These are phyloP conservation scores for Populus alba DNA, from an alignment of 345 rosid genomes.

Conservation along the genomic window DNA sequence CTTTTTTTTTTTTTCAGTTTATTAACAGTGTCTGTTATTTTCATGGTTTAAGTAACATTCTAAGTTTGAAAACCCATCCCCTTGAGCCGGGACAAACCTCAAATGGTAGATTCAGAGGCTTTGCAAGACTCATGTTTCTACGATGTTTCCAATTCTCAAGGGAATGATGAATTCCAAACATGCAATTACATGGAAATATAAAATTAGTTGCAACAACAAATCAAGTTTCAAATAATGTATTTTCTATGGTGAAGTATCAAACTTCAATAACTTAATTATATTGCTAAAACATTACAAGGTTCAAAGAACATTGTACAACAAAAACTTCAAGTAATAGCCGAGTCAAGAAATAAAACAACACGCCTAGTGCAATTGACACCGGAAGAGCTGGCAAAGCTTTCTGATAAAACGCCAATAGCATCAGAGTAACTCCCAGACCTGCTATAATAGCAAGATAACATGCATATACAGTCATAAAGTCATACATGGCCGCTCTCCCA, in stretches of 20 bases:
- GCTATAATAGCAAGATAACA: conserved; percentile 92
- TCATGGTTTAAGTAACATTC: not conserved
- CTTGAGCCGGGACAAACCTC: not conserved
- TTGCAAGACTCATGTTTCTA: not conserved
- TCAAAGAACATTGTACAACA: conserved; percentile 67
- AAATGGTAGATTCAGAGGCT: not conserved
- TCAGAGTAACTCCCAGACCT: conserved; percentile 79
- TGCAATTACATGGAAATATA: not conserved
- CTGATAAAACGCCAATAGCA: conserved; percentile 78
- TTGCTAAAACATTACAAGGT: conserved; percentile 76
- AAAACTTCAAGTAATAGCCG: conserved; percentile 68
- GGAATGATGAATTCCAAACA: not conserved
- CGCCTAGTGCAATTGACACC: conserved; percentile 76
- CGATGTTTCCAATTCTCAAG: not conserved
- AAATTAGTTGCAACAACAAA: conserved; percentile 12
- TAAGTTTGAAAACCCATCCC: not conserved
- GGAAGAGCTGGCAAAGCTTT: conserved; percentile 95
- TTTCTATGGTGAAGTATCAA: not conserved
- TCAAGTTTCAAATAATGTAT: not conserved
- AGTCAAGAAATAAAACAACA: conserved; percentile 69
- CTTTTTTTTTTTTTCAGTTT: not conserved
- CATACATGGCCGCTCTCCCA: conserved; percentile 94
- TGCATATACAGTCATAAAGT: conserved; percentile 89
- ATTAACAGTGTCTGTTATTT: not conserved
- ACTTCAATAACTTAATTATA: not conserved